Evolutionary conservation across 768 basidiomycete genomes (phyloP).

Genomic region (Boletus bicolor): DNA sequence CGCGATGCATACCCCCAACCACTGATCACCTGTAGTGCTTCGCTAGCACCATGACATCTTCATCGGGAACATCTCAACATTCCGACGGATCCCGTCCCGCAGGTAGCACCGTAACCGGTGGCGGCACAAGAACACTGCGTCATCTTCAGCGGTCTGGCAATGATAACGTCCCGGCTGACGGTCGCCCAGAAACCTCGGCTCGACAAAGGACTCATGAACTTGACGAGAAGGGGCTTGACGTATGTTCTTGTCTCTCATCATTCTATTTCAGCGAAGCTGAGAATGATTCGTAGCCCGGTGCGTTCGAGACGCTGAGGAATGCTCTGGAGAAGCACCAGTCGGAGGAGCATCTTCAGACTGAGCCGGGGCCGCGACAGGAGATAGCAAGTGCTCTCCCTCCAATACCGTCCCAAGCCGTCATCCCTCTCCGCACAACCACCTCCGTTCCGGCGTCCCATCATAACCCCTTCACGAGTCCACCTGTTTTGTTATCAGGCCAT

Average conservation of each 20-base stretch:
- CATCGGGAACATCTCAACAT: slow-evolving; percentile 2
- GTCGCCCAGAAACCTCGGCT: slow-evolving; percentile 1
- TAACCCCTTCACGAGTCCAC: slow-evolving; percentile 1
- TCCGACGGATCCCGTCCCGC: slow-evolving; percentile 14
- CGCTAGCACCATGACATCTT: slow-evolving; percentile 19
- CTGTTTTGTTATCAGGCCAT: background rate
- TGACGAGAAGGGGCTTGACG: slow-evolving; percentile 54
- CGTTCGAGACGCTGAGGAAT: slow-evolving; percentile 47
- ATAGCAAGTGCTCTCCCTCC: slow-evolving; percentile 6
- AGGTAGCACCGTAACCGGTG: slow-evolving; percentile 14
- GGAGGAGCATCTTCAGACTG: slow-evolving; percentile 3
- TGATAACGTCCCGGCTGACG: slow-evolving; percentile 16
- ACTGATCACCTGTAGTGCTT: slow-evolving; percentile 8
- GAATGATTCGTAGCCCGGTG: slow-evolving; percentile 36
- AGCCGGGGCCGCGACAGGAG: background rate
- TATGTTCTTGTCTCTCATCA: slow-evolving; percentile 29
- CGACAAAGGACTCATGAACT: slow-evolving; percentile 37
- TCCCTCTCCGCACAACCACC: slow-evolving; percentile 10
- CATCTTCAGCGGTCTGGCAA: slow-evolving; percentile 51
- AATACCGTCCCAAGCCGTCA: slow-evolving; percentile 1
- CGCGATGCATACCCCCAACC: background rate
- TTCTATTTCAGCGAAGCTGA: background rate
- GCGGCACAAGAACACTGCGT: slow-evolving; percentile 44
- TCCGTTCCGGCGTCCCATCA: background rate
- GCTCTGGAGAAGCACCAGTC: slow-evolving; percentile 52